Evolutionary conservation across 441 rosid species (phyloP).

Genomic region (Capsella rubella): DNA sequence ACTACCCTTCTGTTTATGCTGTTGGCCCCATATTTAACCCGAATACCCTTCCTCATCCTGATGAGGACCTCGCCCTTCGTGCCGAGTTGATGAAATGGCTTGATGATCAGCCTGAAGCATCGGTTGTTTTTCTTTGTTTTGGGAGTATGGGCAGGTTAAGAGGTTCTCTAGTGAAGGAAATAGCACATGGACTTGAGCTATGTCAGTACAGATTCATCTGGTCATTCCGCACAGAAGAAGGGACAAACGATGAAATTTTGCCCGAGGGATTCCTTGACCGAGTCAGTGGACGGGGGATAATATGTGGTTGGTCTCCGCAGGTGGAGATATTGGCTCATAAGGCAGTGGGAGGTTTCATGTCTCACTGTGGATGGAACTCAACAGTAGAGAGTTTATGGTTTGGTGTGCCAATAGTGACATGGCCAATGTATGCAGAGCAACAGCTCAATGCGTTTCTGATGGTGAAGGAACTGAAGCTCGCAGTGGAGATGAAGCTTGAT

Average conservation of each 20-base stretch:
- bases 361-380: constrained; percentile 71
- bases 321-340: constrained; percentile 52
- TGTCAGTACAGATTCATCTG: constrained; percentile 56
- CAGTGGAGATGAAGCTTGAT: constrained; percentile 55
- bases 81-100: constrained; percentile 52
- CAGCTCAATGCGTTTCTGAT: constrained; percentile 56
- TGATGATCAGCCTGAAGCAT: constrained; percentile 47
- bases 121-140: constrained; percentile 53
- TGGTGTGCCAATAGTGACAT: constrained; percentile 59
- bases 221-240: constrained; percentile 45
- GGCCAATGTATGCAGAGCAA: constrained; percentile 65
- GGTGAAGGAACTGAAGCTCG: constrained; percentile 54
- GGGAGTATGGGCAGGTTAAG: constrained; percentile 52
- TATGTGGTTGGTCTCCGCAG: constrained; percentile 61
- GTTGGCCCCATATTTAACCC: constrained; percentile 63
- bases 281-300: constrained; percentile 50
- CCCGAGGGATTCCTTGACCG: constrained; percentile 56
- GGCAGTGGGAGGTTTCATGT: constrained; percentile 56
- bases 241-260: constrained; percentile 33
- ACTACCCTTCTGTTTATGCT: constrained; percentile 48
- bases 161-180: constrained; percentile 48
- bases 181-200: constrained; percentile 52
- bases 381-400: constrained; percentile 58
- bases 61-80: constrained; percentile 39
- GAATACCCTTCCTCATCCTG: constrained; percentile 53